Conservation (phyloP, 257 asterid species). For the Leptodermis oblonga region DNA sequence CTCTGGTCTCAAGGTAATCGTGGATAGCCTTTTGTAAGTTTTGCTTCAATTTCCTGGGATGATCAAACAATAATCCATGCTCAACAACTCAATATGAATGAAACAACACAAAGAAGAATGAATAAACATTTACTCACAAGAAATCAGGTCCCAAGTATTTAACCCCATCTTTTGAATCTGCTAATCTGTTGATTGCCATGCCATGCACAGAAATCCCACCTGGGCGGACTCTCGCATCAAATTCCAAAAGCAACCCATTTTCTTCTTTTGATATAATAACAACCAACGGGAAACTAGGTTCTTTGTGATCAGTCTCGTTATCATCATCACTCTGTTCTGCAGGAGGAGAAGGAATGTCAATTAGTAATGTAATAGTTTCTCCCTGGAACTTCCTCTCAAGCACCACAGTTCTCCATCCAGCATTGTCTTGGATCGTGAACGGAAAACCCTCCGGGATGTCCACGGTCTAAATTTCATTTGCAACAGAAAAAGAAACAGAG, state of each 20-base stretch:
- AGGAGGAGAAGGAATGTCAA: slow-evolving; percentile 49
- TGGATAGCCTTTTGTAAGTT: slow-evolving; percentile 9
- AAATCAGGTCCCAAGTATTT: slow-evolving; percentile 8
- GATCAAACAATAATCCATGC: neutral
- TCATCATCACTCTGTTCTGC: neutral
- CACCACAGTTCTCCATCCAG: slow-evolving; percentile 48
- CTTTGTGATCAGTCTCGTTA: slow-evolving; percentile 7
- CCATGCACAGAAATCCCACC: slow-evolving; percentile 14
- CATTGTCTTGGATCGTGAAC: slow-evolving; percentile 48
- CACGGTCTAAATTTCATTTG: slow-evolving; percentile 30
- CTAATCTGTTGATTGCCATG: neutral
- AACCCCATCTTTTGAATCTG: slow-evolving; percentile 1
- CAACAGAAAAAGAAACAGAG: neutral
- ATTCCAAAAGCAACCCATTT: slow-evolving; percentile 17
- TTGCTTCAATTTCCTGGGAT: neutral
- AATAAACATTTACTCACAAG: neutral
- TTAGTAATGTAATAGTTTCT: slow-evolving; percentile 45
- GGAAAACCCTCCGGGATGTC: slow-evolving; percentile 53
- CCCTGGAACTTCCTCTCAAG: slow-evolving; percentile 47
- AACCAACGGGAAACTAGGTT: slow-evolving; percentile 16
- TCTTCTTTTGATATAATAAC: slow-evolving; percentile 22
- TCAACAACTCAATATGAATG: neutral
- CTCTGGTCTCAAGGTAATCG: slow-evolving; percentile 27
- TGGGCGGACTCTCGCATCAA: slow-evolving; percentile 21
- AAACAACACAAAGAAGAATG: neutral